Base-by-base conservation (phyloP, 2,329 filamentous ascomycete species). In the Aspergillus ibericus region DNA sequence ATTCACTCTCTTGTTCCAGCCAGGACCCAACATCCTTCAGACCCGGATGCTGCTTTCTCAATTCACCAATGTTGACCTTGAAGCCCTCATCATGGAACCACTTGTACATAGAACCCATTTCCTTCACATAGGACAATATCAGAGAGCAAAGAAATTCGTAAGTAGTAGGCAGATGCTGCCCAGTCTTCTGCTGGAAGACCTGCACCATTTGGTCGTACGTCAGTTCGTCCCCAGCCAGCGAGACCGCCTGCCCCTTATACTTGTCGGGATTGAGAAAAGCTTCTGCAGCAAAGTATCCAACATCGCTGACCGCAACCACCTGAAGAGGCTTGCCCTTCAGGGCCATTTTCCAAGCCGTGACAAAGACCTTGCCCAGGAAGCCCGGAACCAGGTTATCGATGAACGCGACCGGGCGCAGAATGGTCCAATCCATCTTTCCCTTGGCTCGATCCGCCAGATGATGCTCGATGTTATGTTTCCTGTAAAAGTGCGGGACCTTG, bases 391-490 rank as follows among this genome's bases (percentile, higher is more conserved):
- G 65, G 72, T 83, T 83, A 7, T 89, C 85, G 77, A 87, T 84
- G 73, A 47, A 89, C 1, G 82, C 83, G 0, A 83, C 81, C 0
- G 86, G 86, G 3, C 86, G 80, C 2, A 89, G 74, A 36, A 89
- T 82, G 0, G 84, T 87, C 81, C 83, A 89, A 5, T 72, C 73
- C 84, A 87, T 86, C 0, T 66, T 75, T 1, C 75, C 75, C 3
- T 72, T 72, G 16, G 61, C 36, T n/a, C 29, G 44, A 25, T 81
- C 75, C 34, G 82, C 74, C n/a, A 90, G 78, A 63, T 89, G 78
- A 53, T 82, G 74, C 73, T 90, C 88, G 65, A 89, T 86, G 10
- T 80, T 70, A 64, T 84, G 80, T 69, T 90, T 90, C 64, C 72
- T 79, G 58, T 79, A 78, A 69, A 90, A 90, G 70, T 90, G 86